Evolutionary conservation across 1,284 basidiomycete species (phyloP).

Genomic region (Megacollybia platyphylla): DNA sequence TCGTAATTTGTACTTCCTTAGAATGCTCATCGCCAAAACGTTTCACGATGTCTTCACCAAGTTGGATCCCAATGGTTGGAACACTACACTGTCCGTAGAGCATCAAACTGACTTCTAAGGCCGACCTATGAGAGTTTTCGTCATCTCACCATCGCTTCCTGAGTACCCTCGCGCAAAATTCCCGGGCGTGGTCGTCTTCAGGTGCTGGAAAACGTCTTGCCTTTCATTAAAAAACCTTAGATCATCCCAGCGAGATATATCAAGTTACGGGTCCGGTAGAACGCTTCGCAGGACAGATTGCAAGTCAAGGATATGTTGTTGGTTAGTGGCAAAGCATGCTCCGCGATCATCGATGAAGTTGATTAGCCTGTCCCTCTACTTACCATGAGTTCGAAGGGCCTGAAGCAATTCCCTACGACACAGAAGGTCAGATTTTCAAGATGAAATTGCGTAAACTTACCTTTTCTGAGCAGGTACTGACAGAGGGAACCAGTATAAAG

Average conservation of each 20-base stretch:
- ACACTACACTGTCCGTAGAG: no score
- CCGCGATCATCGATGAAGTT: not conserved
- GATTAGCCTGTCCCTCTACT: conserved; percentile 60
- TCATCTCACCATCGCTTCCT: conserved; percentile 58
- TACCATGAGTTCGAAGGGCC: conserved; percentile 90
- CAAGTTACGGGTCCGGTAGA: conserved; percentile 82
- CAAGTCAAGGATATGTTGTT: conserved; percentile 76
- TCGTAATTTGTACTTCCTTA: not conserved
- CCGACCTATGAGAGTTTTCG: conserved; percentile 63
- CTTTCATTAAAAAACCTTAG: not conserved
- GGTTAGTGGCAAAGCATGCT: conserved; percentile 25
- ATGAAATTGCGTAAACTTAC: not conserved
- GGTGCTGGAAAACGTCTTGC: conserved; percentile 24
- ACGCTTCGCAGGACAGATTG: conserved; percentile 85
- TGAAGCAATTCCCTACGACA: conserved; percentile 78
- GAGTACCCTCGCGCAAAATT: conserved; percentile 75
- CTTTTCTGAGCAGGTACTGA: conserved; percentile 43
- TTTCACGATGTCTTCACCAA: conserved; percentile 66
- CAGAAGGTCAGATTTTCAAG: conserved; percentile 41
- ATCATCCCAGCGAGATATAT: conserved; percentile 57
- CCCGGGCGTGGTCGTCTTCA: conserved; percentile 68
- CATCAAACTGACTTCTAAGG: not conserved
- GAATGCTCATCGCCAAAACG: conserved; percentile 74
- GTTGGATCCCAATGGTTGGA: conserved; percentile 42
- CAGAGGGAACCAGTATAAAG: conserved; percentile 84